Evolutionary conservation across 2,329 filamentous ascomycete species (phyloP), one percentile per base, ranked within the genome.

Genomic region (Cladosporium halotolerans): DNA sequence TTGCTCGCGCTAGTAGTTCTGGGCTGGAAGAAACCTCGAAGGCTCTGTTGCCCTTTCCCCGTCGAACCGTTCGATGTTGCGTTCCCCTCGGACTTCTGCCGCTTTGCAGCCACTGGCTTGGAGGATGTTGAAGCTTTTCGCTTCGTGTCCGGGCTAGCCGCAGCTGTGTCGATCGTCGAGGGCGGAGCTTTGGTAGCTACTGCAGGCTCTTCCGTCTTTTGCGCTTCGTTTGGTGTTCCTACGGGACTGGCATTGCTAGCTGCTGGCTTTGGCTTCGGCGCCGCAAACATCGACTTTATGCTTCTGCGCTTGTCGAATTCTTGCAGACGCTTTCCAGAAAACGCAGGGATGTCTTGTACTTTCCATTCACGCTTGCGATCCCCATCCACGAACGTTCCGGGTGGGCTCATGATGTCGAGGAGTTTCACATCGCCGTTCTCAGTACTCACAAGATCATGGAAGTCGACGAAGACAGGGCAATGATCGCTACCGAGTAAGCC

Each of bases 401-500:
- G 65, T 0, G 88, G 85, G 60, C 93, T 96, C 79, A 96, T 81
- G 47, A 93, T 68, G 64, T 96, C 89, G 2, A 89, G 73, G 60
- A 83, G 68, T 2, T 79, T 67, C 43, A 80, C 69, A 42, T 73
- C 63, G 1, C 73, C 78, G 11, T 76, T 69, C 5, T 79, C 60
- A 0, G 65, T 63, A 3, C 32, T 33, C 2, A 96, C 80, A 2
- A 65, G 73, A 34, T 91, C 82, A 14, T 84, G 82, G 19, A 95
- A 75, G 2, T 80, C 78, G 1, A 85, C 89, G 68, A 86, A 97
- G 1, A 97, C 92, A 0, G 93, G 93, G 63, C 93, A 99, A 69
- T 99, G 93, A 66, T 99, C 93, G 1, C 92, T 97, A 0, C 93
- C 93, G 73, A 95, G 86, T 18, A 97, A 73, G 0, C 91, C 91